These are phyloP conservation scores for Cadophora gregata DNA, from an alignment of 2,329 filamentous ascomycete genomes.

Conservation along the genomic window DNA sequence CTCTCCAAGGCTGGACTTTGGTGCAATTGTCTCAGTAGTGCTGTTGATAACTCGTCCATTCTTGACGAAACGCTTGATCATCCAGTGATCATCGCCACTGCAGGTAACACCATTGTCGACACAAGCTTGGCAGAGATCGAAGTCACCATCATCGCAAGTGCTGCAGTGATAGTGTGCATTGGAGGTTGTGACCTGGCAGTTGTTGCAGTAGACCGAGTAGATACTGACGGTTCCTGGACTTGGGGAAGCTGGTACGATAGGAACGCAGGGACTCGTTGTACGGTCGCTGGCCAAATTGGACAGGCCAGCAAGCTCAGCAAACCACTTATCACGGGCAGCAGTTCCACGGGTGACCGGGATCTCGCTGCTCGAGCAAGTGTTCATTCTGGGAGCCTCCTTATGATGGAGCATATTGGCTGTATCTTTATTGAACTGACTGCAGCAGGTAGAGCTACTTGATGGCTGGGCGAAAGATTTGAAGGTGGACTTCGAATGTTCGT, in stretches of 20 bases:
- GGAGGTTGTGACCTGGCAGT: conserved; percentile 78
- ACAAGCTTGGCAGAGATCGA: conserved; percentile 86
- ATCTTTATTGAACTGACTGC: conserved; percentile 20
- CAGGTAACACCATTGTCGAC: conserved; percentile 79
- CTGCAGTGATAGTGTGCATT: conserved; percentile 93
- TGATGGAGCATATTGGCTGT: conserved; percentile 25
- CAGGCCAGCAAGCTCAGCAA: conserved; percentile 41
- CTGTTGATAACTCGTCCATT: conserved; percentile 83
- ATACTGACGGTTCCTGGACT: conserved; percentile 41
- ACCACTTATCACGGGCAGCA: conserved; percentile 45
- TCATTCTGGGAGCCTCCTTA: conserved; percentile 29
- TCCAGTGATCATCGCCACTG: conserved; percentile 81
- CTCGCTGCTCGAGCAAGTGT: conserved; percentile 32
- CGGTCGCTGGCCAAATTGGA: conserved; percentile 36
- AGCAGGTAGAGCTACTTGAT: conserved; percentile 25
- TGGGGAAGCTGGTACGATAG: conserved; percentile 18
- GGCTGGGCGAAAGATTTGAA: conserved; percentile 8
- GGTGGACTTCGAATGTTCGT: conserved; percentile 14
- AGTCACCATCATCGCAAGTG: conserved; percentile 91
- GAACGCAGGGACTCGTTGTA: conserved; percentile 27
- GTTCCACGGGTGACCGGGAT: conserved; percentile 39
- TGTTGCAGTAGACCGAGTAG: conserved; percentile 94
- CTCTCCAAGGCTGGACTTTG: conserved; percentile 50
- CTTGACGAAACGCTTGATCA: conserved; percentile 87
- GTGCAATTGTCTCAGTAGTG: conserved; percentile 79